Base-by-base conservation (phyloP, 805 yeast genomes). In the Sugiyamaella marilandica region DNA sequence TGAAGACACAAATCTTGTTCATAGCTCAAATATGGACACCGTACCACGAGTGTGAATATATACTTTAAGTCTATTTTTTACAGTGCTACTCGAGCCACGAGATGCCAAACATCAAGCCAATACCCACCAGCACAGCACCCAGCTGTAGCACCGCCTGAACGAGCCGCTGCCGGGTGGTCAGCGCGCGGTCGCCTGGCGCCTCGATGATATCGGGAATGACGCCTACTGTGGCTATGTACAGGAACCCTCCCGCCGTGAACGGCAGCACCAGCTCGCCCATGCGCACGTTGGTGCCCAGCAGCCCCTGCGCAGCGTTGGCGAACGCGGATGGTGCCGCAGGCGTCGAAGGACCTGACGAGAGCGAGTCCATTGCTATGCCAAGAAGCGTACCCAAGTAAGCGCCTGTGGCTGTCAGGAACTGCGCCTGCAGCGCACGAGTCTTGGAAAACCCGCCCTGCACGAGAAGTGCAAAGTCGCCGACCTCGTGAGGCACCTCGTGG, bases 401-500 rank as follows among this genome's bases (percentile, higher is more conserved):
- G 33, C 89, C 88, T 19, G 75, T 53, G 1, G 86, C 83, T 2
- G 90, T 83, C 33, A 83, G 60, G 50, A 83, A 74, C 67, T 85
- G 91, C 0, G 87, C 81, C 50, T 74, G 75, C 75, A 84, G 74
- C 1, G 88, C 89, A 56, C 81, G 81, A 66, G 79, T 68, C 66
- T 81, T 81, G 18, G 86, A 73, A 58, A 82, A 78, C 0, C 92
- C 92, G 19, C 84, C 83, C 61, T 82, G 81, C 56, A 83, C 77
- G 55, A 86, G 70, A 24, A 86, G 70, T 0, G 90, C 91, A 68
- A 83, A 86, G 63, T 86, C 94, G 46, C 92, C 91, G 55, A 86
- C 78, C 63, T 85, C 89, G 64, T 86, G 94, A 5, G 94, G 94
- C 47, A 85, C 78, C 65, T 86, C 94, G 65, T 86, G 94, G 67